These are phyloP conservation scores for Anthracocystis panici-leucophaei DNA, from an alignment of 1,284 basidiomycete genomes.

Conservation along the genomic window DNA sequence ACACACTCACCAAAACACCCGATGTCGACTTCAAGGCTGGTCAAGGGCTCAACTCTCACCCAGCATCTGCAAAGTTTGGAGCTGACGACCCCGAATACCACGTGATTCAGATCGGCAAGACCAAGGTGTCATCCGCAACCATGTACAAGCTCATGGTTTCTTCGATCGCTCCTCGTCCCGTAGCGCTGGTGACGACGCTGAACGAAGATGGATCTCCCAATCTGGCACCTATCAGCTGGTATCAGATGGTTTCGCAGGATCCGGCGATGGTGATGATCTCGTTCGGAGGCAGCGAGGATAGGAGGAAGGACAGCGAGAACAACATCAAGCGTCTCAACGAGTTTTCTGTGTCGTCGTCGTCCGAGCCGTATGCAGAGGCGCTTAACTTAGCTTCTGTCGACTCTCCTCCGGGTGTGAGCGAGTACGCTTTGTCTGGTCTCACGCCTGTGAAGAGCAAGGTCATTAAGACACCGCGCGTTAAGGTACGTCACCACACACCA, in stretches of 20 bases:
- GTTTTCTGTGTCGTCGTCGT: conserved; percentile 51
- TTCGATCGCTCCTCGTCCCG: conserved; percentile 57
- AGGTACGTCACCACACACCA: conserved; percentile 7
- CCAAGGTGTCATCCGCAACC: conserved; percentile 34
- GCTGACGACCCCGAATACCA: conserved; percentile 45
- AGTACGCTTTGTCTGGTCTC: conserved; percentile 55
- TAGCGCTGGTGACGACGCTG: conserved; percentile 57
- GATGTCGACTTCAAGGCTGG: conserved; percentile 49
- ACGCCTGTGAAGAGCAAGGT: conserved; percentile 57
- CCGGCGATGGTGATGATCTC: conserved; percentile 61
- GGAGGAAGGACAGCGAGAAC: conserved; percentile 57
- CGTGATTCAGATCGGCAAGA: conserved; percentile 55
- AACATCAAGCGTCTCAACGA: conserved; percentile 53
- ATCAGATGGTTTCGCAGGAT: conserved; percentile 62
- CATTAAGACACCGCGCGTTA: conserved; percentile 53
- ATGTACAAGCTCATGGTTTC: conserved; percentile 63
- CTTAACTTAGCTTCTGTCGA: conserved; percentile 62
- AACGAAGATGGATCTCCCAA: conserved; percentile 53
- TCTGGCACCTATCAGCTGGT: conserved; percentile 59
- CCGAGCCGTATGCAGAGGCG: conserved; percentile 60
- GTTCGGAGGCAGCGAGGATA: conserved; percentile 49
- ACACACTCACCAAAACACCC: conserved; percentile 42
- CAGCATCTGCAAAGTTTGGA: conserved; percentile 16
- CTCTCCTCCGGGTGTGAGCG: conserved; percentile 48
- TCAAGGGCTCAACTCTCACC: conserved; percentile 55